Conservation (phyloP, 768 basidiomycete species). For the Tubosaeta sp. region DNA sequence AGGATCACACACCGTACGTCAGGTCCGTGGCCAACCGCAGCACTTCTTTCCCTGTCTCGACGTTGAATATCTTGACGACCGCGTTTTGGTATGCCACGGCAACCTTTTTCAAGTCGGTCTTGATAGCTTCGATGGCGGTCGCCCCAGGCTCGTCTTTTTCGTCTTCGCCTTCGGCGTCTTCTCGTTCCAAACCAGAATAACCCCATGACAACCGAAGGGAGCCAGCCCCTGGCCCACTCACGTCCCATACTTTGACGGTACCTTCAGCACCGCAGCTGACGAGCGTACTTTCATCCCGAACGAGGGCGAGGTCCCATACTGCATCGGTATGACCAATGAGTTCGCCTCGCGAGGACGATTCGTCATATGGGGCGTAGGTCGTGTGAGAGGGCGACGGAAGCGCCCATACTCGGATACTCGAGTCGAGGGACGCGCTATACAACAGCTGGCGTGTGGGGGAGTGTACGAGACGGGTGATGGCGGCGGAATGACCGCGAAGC, state of each 20-base stretch:
- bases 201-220: slow-evolving; percentile 76
- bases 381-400: slow-evolving; percentile 73
- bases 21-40: slow-evolving; percentile 56
- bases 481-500: slow-evolving; percentile 87
- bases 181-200: slow-evolving; percentile 60
- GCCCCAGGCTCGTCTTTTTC: slow-evolving; percentile 59
- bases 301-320: slow-evolving; percentile 91
- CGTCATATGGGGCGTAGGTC: slow-evolving; percentile 89
- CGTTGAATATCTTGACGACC: slow-evolving; percentile 85
- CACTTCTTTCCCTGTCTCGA: slow-evolving; percentile 81
- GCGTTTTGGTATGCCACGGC: slow-evolving; percentile 90
- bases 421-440: slow-evolving; percentile 91
- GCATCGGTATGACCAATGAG: slow-evolving; percentile 93
- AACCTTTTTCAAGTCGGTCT: slow-evolving; percentile 78
- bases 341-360: slow-evolving; percentile 68
- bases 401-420: slow-evolving; percentile 89
- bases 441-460: slow-evolving; percentile 71
- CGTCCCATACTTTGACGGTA: slow-evolving; percentile 90
- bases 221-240: slow-evolving; percentile 56
- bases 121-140: slow-evolving; percentile 79
- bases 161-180: slow-evolving; percentile 33
- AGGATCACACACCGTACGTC: slow-evolving; percentile 45
- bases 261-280: slow-evolving; percentile 93
- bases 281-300: slow-evolving; percentile 77
- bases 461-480: slow-evolving; percentile 82